phyloP scores from a whole-genome alignment of 2,329 filamentous ascomycete genomes.

The Thielaviopsis punctulata region DNA sequence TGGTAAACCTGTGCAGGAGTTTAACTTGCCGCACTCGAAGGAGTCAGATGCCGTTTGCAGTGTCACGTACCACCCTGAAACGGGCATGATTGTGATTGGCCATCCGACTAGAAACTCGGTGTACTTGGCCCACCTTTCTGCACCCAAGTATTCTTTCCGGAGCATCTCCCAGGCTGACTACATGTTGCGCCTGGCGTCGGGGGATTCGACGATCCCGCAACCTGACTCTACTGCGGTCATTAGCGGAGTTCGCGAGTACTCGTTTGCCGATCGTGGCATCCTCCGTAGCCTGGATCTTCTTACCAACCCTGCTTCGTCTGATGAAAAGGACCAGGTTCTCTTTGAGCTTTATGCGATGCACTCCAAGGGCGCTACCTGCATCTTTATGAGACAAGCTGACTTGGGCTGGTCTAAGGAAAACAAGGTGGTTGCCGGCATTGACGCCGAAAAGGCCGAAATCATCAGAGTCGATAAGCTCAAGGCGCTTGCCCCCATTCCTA shows the following conservation, averaged over 20 bases:
- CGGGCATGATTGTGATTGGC: constrained; percentile 85
- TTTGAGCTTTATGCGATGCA: constrained; percentile 98
- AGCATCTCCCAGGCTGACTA: constrained; percentile 77
- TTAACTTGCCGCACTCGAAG: constrained; percentile 89
- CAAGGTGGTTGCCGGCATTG: constrained; percentile 64
- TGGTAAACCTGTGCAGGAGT: constrained; percentile 88
- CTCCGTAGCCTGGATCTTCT: constrained; percentile 84
- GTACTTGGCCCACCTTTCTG: constrained; percentile 91
- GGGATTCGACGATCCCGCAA: constrained; percentile 56
- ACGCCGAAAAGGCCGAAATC: constrained; percentile 56
- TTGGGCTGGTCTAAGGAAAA: constrained; percentile 84
- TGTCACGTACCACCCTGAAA: constrained; percentile 80
- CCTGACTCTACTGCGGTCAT: constrained; percentile 94
- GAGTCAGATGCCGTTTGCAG: constrained; percentile 97
- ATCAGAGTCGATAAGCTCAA: constrained; percentile 60
- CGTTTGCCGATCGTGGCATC: constrained; percentile 69
- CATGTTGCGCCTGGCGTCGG: constrained; percentile 57
- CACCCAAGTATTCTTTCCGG: constrained; percentile 76
- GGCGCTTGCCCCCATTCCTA: constrained; percentile 28
- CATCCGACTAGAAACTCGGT: constrained; percentile 95
- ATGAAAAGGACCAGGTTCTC: constrained; percentile 49
- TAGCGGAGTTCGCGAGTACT: constrained; percentile 91
- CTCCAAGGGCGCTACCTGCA: constrained; percentile 84
- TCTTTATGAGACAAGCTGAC: constrained; percentile 74
- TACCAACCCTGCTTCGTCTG: constrained; percentile 47